Evolutionary conservation across 2,329 filamentous ascomycete genomes (phyloP), one percentile per base, ranked within the genome.

Genomic region (Paracamarosporium sp.): DNA sequence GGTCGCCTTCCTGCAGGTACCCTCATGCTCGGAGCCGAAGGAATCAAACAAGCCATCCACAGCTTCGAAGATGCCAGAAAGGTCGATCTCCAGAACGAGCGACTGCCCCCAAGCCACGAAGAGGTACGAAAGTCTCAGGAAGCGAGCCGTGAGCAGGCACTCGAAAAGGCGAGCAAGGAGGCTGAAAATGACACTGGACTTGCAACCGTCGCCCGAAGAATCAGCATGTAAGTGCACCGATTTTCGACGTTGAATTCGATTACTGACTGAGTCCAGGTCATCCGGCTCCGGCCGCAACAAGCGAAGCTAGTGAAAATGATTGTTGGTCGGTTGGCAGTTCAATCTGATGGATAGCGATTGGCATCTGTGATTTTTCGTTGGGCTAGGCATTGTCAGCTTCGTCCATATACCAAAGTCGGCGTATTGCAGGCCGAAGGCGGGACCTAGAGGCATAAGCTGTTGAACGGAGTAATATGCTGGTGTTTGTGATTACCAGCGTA

Each of bases 11-110:
- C 95, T 1, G 93, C 93, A 6, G 95, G 95, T 56, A 99, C 95
- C 5, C 88, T 99, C 61, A 98, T 99, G 95, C 86, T 98, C 52
- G 95, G 95, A 57, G 94, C 95, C 0, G 95, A 99, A 80, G 95
- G 95, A 57, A 97, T 98, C 82, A 99, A 98, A 84, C 93, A 97
- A 72, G 95, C 95, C 31, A 99, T 99, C 70, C 94, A 88, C 79
- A 96, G 88, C 68, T 99, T 99, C 67, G 95, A 99, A 76, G 95
- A 99, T 77, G 95, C 95, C 15, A 86, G 93, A 62, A 98, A 97
- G 83, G 93, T 99, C 47, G 95, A 99, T 80, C 73, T 98, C 62
- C 93, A 98, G 80, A 99, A 99, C 77, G 95, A 99, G 81, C 87
- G 92, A 62, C 83, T 99, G 63, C 95, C 95, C 48, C 95, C 95